Evolutionary conservation across 805 yeast species (phyloP).

Genomic region (Starmerella bombi): DNA sequence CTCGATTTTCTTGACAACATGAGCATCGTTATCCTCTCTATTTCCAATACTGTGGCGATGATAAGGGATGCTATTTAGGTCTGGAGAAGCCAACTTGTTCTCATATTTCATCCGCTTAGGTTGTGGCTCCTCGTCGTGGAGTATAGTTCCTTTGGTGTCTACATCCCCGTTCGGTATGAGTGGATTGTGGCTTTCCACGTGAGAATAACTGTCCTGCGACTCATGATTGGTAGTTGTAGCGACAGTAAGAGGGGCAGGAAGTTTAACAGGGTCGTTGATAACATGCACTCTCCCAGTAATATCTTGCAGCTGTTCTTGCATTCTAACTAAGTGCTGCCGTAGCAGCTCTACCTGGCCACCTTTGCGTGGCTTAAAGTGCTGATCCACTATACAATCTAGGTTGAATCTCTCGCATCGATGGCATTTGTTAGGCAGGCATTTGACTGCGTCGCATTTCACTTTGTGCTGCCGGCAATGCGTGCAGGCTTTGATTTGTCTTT

Average conservation of each 20-base stretch:
- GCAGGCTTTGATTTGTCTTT: constrained; percentile 79
- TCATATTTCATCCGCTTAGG: background rate
- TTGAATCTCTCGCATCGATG: constrained; percentile 70
- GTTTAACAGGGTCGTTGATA: background rate
- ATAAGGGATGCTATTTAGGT: background rate
- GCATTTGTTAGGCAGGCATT: constrained; percentile 69
- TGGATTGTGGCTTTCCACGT: background rate
- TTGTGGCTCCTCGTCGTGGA: background rate
- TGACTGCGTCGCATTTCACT: constrained; percentile 83
- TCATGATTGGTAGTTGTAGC: background rate
- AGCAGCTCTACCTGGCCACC: constrained; percentile 80
- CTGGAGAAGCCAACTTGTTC: too few species aligned
- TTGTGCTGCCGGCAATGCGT: constrained; percentile 92
- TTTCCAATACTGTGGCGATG: background rate
- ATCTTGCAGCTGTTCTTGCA: constrained; percentile 55
- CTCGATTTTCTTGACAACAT: constrained; percentile 9
- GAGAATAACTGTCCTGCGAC: background rate
- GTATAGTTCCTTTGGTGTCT: background rate
- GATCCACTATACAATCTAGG: constrained; percentile 75
- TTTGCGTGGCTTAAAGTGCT: constrained; percentile 78
- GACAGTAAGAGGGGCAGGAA: too few species aligned
- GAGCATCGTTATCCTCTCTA: constrained; percentile 5
- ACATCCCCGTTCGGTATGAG: background rate
- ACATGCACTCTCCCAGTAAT: constrained; percentile 25
- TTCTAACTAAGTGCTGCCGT: constrained; percentile 72